Conservation (phyloP, 2,329 filamentous ascomycete species). For the Exophiala xenobiotica region DNA sequence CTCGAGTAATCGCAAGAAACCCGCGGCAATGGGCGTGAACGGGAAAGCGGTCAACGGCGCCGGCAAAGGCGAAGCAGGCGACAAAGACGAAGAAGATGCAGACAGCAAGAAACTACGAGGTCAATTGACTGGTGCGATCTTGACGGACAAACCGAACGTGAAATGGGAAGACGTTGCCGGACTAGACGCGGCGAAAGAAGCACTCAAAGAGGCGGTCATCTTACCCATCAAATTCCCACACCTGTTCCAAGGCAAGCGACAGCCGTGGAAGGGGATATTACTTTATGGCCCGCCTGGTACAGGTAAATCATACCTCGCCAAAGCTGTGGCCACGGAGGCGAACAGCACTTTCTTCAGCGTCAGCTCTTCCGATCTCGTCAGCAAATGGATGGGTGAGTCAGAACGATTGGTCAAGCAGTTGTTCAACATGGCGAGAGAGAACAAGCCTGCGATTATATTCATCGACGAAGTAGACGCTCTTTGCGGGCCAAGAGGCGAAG, state of each 20-base stretch:
- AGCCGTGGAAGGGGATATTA: constrained; percentile 97
- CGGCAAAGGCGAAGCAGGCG: constrained; percentile 58
- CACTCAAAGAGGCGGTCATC: constrained; percentile 95
- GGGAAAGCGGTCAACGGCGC: constrained; percentile 51
- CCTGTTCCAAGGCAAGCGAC: constrained; percentile 90
- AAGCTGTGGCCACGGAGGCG: constrained; percentile 95
- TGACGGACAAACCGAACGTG: constrained; percentile 93
- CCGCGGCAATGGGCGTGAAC: constrained; percentile 52
- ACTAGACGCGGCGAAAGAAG: constrained; percentile 90
- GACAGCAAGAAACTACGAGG: constrained; percentile 94
- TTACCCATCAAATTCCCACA: constrained; percentile 98
- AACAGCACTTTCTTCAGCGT: constrained; percentile 99
- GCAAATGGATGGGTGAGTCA: constrained; percentile 99
- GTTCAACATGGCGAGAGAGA: constrained; percentile 97
- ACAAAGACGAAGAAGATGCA: constrained; percentile 74
- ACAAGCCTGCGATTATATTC: constrained; percentile 97
- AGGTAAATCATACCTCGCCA: constrained; percentile 95
- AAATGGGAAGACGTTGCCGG: constrained; percentile 98
- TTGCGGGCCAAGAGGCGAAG: constrained; percentile 87
- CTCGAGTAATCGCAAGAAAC: constrained; percentile 52
- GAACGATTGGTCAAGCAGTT: constrained; percentile 95
- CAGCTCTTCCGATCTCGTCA: constrained; percentile 93
- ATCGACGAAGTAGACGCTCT: constrained; percentile 98
- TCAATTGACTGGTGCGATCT: constrained; percentile 84
- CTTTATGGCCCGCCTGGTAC: constrained; percentile 95